These are phyloP conservation scores for Ceriops tagal DNA, from an alignment of 345 rosid genomes.

Conservation along the genomic window DNA sequence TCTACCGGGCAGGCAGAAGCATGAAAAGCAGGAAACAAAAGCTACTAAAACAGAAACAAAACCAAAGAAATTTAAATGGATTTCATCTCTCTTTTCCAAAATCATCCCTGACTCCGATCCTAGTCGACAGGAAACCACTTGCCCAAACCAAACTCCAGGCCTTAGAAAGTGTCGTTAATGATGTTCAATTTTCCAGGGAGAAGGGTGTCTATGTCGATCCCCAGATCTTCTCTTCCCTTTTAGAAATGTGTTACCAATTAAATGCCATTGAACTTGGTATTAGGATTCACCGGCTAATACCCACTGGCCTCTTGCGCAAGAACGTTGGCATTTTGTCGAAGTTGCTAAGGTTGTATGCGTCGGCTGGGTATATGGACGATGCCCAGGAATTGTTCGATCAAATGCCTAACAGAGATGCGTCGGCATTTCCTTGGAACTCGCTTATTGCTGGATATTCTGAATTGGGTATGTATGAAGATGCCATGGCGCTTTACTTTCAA, in stretches of 20 bases:
- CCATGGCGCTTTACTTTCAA: conserved; percentile 80
- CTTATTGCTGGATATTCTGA: conserved; percentile 74
- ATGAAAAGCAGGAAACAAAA: conserved; percentile 38
- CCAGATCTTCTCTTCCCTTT: conserved; percentile 60
- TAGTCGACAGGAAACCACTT: conserved; percentile 27
- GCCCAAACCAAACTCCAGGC: conserved; percentile 55
- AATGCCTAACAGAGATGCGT: conserved; percentile 51
- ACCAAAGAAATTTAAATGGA: conserved; percentile 10
- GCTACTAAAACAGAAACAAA: conserved; percentile 23
- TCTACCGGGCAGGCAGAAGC: conserved; percentile 29
- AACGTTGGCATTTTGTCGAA: conserved; percentile 61
- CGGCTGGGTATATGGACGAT: conserved; percentile 41
- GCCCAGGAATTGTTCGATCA: conserved; percentile 82
- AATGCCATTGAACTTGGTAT: conserved; percentile 50
- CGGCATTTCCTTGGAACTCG: conserved; percentile 86
- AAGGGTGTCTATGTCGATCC: conserved; percentile 56
- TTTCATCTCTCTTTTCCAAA: conserved; percentile 30
- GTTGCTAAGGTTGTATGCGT: conserved; percentile 52
- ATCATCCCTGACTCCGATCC: conserved; percentile 59
- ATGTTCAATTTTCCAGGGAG: conserved; percentile 48
- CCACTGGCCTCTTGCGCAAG: conserved; percentile 42
- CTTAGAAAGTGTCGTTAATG: conserved; percentile 47
- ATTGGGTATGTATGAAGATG: conserved; percentile 63
- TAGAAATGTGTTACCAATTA: conserved; percentile 62
- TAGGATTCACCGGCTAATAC: conserved; percentile 57